These are phyloP conservation scores for Xylariales sp. DNA, from an alignment of 2,329 filamentous ascomycete species.

Conservation along the genomic window DNA sequence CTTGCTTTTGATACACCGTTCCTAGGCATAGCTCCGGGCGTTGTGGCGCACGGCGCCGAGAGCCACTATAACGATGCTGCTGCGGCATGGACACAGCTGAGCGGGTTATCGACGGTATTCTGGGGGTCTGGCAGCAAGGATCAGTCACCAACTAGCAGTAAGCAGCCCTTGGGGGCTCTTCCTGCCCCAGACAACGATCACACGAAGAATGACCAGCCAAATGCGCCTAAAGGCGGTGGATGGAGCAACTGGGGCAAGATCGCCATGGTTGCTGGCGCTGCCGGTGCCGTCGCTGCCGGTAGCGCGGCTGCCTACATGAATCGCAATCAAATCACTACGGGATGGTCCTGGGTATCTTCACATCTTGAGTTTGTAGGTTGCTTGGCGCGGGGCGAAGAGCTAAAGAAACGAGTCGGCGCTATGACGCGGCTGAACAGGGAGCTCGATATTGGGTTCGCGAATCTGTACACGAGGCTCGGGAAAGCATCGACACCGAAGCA, in stretches of 20 bases:
- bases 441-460: constrained; percentile 80
- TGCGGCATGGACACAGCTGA: constrained; percentile 74
- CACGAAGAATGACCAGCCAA: constrained; percentile 36
- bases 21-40: constrained; percentile 81
- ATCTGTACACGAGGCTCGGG: constrained; percentile 88
- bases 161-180: constrained; percentile 53
- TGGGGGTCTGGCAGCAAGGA: constrained; percentile 65
- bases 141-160: constrained; percentile 37
- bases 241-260: constrained; percentile 89
- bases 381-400: constrained; percentile 83
- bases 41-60: constrained; percentile 89
- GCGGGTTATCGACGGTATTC: constrained; percentile 74
- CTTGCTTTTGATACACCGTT: constrained; percentile 96
- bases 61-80: constrained; percentile 82
- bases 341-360: constrained; percentile 84
- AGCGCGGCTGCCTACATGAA: constrained; percentile 89
- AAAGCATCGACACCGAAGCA: constrained; percentile 69
- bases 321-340: constrained; percentile 80
- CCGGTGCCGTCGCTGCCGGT: constrained; percentile 82
- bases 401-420: constrained; percentile 77
- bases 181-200: constrained; percentile 50
- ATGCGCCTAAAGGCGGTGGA: constrained; percentile 46
- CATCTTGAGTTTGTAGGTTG: constrained; percentile 96
- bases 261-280: constrained; percentile 87
- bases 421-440: constrained; percentile 74